These are phyloP conservation scores for Phyllachora maydis DNA, from an alignment of 2,329 filamentous ascomycete genomes.

Conservation along the genomic window DNA sequence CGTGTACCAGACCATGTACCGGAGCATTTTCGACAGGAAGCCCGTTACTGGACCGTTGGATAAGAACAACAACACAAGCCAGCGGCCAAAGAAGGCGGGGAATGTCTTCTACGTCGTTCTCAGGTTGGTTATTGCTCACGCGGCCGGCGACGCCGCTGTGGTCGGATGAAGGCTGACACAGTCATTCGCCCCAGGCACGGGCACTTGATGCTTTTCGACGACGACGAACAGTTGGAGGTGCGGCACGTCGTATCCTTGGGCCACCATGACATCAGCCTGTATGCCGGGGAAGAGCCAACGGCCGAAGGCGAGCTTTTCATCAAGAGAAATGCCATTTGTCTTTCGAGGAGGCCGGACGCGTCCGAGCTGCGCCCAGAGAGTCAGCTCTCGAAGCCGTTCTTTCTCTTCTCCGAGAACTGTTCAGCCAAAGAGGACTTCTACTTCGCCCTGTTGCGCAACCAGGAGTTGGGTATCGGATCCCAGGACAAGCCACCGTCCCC, in stretches of 20 bases:
- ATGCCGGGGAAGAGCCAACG: conserved; percentile 56
- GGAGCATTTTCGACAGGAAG: conserved; percentile 82
- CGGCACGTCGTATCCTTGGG: conserved; percentile 87
- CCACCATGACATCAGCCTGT: conserved; percentile 70
- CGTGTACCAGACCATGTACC: conserved; percentile 96
- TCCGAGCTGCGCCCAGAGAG: conserved; percentile 32
- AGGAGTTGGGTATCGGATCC: conserved; percentile 44
- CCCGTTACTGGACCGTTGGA: conserved; percentile 23
- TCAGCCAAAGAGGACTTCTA: conserved; percentile 98
- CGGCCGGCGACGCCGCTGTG: not conserved
- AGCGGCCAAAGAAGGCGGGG: conserved; percentile 43
- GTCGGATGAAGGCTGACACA: conserved; percentile 3
- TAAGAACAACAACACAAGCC: conserved; percentile 22
- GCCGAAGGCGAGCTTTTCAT: conserved; percentile 90
- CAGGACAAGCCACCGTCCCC: conserved; percentile 42
- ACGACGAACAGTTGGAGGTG: conserved; percentile 85
- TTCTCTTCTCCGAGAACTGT: conserved; percentile 82
- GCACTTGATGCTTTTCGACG: conserved; percentile 93
- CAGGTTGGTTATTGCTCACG: conserved; percentile 50
- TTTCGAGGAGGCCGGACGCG: conserved; percentile 42
- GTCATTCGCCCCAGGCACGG: conserved; percentile 77
- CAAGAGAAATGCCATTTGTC: conserved; percentile 74
- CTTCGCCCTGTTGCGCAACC: conserved; percentile 71
- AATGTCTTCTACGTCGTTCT: conserved; percentile 90
- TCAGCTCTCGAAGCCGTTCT: conserved; percentile 61